A percentile compares a stretch with the other conserved stretches of the same genome.
Conservation (phyloP, 139 green algal genomes). For the Chlorella sp. region DNA sequence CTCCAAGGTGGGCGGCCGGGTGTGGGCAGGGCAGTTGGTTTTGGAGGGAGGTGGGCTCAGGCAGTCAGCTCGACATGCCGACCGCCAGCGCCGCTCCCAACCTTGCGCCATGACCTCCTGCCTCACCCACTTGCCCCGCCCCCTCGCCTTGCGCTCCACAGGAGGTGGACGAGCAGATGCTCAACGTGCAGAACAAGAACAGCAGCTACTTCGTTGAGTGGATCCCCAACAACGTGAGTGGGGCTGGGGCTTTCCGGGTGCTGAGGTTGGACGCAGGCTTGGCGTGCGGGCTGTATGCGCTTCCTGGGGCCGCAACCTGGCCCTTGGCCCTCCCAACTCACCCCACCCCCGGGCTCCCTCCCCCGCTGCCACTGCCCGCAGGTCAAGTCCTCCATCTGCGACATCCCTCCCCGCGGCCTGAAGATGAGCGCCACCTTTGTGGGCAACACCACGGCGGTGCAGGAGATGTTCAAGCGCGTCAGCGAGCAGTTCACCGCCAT, state of each 20-base stretch:
- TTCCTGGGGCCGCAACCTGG: too few relatives aligned
- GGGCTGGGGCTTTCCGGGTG: too few relatives aligned
- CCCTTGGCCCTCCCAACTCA: too few relatives aligned
- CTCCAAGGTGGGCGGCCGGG: slow-evolving; percentile 81
- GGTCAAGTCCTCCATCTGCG: slow-evolving; percentile 92
- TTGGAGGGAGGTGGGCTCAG: too few relatives aligned
- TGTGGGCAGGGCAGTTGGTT: neutral
- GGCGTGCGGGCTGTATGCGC: too few relatives aligned
- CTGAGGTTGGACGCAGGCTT: too few relatives aligned
- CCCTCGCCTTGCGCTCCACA: neutral
- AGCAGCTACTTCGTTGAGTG: slow-evolving; percentile 99
- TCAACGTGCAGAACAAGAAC: slow-evolving; percentile 99
- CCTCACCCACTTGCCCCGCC: neutral
- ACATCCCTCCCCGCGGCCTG: slow-evolving; percentile 97
- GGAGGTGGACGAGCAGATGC: slow-evolving; percentile 99
- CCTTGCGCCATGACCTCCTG: too few relatives aligned
- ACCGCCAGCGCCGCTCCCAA: too few relatives aligned
- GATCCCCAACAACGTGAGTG: slow-evolving; percentile 98
- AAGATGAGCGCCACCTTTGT: slow-evolving; percentile 99
- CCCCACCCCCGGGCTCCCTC: too few relatives aligned
- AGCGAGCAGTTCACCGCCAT: slow-evolving; percentile 99
- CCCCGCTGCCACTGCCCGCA: neutral
- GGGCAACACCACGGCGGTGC: slow-evolving; percentile 95
- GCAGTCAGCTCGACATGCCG: neutral
- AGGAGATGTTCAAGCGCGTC: slow-evolving; percentile 97